Conservation (phyloP, 805 yeast genomes). For the Groenewaldozyma salmanticensis region DNA sequence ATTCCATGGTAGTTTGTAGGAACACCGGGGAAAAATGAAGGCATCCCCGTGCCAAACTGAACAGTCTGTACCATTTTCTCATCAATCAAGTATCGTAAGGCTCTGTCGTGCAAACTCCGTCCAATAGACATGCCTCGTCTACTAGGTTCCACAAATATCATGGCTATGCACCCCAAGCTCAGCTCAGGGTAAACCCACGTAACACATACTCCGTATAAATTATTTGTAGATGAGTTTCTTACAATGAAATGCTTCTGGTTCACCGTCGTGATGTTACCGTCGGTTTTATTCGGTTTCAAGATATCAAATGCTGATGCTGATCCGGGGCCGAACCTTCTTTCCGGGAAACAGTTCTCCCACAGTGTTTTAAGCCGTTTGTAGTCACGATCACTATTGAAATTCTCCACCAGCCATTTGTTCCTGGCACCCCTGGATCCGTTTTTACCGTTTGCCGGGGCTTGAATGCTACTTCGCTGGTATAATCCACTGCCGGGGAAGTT, state of each 20-base stretch:
- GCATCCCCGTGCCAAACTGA: slow-evolving; percentile 39
- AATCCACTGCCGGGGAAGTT: slow-evolving; percentile 43
- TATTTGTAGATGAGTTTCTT: slow-evolving; percentile 45
- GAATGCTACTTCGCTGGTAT: slow-evolving; percentile 17
- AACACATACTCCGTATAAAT: slow-evolving; percentile 43
- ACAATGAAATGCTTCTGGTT: slow-evolving; percentile 44
- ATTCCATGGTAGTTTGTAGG: slow-evolving; percentile 9
- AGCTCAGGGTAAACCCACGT: slow-evolving; percentile 40
- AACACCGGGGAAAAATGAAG: slow-evolving; percentile 30
- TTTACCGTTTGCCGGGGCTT: slow-evolving; percentile 5
- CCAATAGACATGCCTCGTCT: slow-evolving; percentile 48
- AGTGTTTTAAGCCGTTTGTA: slow-evolving; percentile 38
- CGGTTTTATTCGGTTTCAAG: background rate
- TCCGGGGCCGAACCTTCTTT: slow-evolving; percentile 17
- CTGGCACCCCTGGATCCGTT: slow-evolving; percentile 4
- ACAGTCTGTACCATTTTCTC: slow-evolving; percentile 35
- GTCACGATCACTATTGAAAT: slow-evolving; percentile 41
- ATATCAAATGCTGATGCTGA: slow-evolving; percentile 10
- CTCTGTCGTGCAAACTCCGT: slow-evolving; percentile 42
- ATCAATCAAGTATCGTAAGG: slow-evolving; percentile 38
- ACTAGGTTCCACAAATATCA: slow-evolving; percentile 43
- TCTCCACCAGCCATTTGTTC: slow-evolving; percentile 47
- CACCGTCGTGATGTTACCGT: slow-evolving; percentile 10
- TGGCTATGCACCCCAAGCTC: slow-evolving; percentile 36
- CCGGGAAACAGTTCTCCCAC: slow-evolving; percentile 33